These are phyloP conservation scores for Mycosarcoma mackinlayi DNA, from an alignment of 1,284 basidiomycete species.

Conservation along the genomic window DNA sequence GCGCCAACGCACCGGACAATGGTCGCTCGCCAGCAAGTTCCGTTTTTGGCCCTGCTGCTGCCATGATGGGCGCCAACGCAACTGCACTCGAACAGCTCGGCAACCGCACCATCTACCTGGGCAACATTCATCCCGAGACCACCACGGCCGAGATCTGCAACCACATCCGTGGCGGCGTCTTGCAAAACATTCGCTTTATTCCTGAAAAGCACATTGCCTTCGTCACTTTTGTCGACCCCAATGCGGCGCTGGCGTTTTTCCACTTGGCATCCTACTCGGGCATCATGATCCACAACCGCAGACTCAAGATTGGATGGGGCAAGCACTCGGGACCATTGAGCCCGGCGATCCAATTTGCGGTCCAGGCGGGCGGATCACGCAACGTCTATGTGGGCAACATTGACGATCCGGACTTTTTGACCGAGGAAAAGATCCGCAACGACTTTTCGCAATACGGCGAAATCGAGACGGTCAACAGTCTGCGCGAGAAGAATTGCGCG, in stretches of 20 bases:
- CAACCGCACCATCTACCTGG: slow-evolving; percentile 67
- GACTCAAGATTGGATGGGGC: slow-evolving; percentile 67
- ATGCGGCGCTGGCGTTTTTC: slow-evolving; percentile 65
- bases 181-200: slow-evolving; percentile 66
- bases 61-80: slow-evolving; percentile 49
- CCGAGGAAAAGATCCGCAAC: slow-evolving; percentile 62
- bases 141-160: slow-evolving; percentile 68
- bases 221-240: slow-evolving; percentile 66
- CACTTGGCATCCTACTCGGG: slow-evolving; percentile 64
- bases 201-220: slow-evolving; percentile 67
- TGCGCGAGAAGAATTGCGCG: slow-evolving; percentile 66
- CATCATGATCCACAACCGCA: slow-evolving; percentile 66
- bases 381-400: slow-evolving; percentile 68
- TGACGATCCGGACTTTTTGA: slow-evolving; percentile 59
- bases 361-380: slow-evolving; percentile 66
- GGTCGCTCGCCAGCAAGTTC: slow-evolving; percentile 45
- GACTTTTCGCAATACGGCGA: slow-evolving; percentile 66
- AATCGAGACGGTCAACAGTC: slow-evolving; percentile 65
- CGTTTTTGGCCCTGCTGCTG: slow-evolving; percentile 50
- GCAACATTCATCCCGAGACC: slow-evolving; percentile 67
- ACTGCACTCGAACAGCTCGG: slow-evolving; percentile 61
- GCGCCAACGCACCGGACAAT: slow-evolving; percentile 18
- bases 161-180: slow-evolving; percentile 66
- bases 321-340: slow-evolving; percentile 66
- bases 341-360: slow-evolving; percentile 65